These are phyloP conservation scores for Davidsoniella virescens DNA, from an alignment of 2,329 filamentous ascomycete genomes.

Conservation along the genomic window DNA sequence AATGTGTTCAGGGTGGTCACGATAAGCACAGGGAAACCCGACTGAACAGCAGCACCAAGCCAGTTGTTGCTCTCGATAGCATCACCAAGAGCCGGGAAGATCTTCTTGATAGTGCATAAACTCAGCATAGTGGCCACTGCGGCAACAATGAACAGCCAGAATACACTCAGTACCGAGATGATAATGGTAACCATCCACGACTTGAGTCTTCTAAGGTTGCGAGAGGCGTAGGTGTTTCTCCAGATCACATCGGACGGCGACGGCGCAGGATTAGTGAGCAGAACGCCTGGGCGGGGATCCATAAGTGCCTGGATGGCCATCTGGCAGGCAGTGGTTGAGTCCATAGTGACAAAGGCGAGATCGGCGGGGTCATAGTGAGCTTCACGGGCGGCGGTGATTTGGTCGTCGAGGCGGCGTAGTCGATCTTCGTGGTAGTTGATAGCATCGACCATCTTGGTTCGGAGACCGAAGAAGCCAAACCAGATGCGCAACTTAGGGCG, in stretches of 20 bases:
- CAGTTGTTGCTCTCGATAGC: constrained; percentile 52
- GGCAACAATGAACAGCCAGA: constrained; percentile 76
- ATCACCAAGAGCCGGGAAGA: constrained; percentile 54
- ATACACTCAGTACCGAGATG: constrained; percentile 66
- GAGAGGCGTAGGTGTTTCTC: constrained; percentile 76
- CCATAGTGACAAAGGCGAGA: constrained; percentile 92
- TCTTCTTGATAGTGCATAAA: constrained; percentile 59
- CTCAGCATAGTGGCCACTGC: constrained; percentile 66
- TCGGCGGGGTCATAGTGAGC: constrained; percentile 65
- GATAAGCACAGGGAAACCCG: constrained; percentile 69
- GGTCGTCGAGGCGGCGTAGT: constrained; percentile 60
- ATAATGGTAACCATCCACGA: constrained; percentile 72
- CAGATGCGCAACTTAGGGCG: constrained; percentile 59
- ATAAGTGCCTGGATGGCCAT: constrained; percentile 94
- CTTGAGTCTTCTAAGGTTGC: constrained; percentile 54
- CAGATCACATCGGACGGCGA: constrained; percentile 88
- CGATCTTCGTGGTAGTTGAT: constrained; percentile 91
- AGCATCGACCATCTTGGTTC: constrained; percentile 62
- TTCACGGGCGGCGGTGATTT: constrained; percentile 52
- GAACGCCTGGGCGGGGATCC: constrained; percentile 71
- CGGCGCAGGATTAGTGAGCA: constrained; percentile 74
- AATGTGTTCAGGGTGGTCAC: constrained; percentile 76
- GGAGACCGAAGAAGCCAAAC: constrained; percentile 60
- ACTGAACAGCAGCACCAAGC: constrained; percentile 63
- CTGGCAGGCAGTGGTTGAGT: constrained; percentile 79